These are phyloP conservation scores for Leptomonas seymouri DNA, from an alignment of 208 protist species.

Conservation along the genomic window DNA sequence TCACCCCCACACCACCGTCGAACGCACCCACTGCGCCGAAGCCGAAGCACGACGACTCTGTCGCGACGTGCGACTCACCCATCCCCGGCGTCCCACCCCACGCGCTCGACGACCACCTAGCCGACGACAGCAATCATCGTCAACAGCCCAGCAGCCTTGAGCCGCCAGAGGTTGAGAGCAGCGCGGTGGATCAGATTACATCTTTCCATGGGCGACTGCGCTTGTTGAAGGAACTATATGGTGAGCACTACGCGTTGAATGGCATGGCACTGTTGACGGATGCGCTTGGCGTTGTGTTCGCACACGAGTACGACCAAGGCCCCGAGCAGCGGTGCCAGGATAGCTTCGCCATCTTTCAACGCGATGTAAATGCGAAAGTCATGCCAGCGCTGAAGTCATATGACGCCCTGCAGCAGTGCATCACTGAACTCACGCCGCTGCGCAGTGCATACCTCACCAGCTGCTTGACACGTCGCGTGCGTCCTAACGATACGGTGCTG, in stretches of 20 bases:
- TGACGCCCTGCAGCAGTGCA: slow-evolving; percentile 35
- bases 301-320: slow-evolving; percentile 54
- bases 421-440: slow-evolving; percentile 40
- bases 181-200: not conserved
- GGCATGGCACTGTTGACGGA: slow-evolving; percentile 59
- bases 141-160: not conserved
- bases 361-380: slow-evolving; percentile 34
- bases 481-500: slow-evolving; percentile 53
- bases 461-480: slow-evolving; percentile 45
- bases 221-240: slow-evolving; percentile 51
- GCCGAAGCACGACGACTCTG: not conserved
- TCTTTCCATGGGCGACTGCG: slow-evolving; percentile 18
- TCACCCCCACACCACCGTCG: not conserved
- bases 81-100: slow-evolving; percentile 1
- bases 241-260: slow-evolving; percentile 41
- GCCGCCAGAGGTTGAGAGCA: not conserved
- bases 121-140: not conserved
- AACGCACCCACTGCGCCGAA: not conserved
- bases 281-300: slow-evolving; percentile 58
- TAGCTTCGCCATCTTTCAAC: slow-evolving; percentile 43
- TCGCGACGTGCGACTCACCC: slow-evolving; percentile 7
- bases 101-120: not conserved
- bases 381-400: slow-evolving; percentile 38
- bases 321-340: slow-evolving; percentile 3
- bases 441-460: slow-evolving; percentile 63